phyloP scores from a whole-genome alignment of 352 stramenopile genomes.

The Phytophthora quininea region DNA sequence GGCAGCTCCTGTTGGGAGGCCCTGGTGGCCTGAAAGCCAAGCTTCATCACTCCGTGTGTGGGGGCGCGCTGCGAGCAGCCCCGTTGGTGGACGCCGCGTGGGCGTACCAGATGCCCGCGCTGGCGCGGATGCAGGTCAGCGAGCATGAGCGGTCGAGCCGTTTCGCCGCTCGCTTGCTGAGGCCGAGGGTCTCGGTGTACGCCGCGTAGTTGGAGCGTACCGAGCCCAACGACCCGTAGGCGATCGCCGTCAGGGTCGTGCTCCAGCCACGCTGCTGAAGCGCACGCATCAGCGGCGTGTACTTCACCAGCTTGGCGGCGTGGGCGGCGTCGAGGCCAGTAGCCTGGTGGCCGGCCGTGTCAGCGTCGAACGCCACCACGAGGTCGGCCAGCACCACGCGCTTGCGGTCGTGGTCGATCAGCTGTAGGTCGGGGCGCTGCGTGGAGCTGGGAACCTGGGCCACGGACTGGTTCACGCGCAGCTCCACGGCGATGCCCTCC shows the following conservation, averaged over 20 bases:
- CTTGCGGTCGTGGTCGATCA: conserved; percentile 3
- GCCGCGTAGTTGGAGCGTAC: conserved; percentile 5
- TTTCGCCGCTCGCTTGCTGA: conserved; percentile 11
- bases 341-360: conserved; percentile 1
- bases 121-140: background rate
- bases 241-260: conserved; percentile 9
- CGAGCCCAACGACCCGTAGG: conserved; percentile 13
- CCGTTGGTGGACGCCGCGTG: background rate
- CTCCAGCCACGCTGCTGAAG: conserved; percentile 13
- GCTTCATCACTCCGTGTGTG: background rate
- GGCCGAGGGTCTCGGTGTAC: conserved; percentile 6
- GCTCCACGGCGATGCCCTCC: background rate
- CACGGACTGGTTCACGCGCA: conserved; percentile 20
- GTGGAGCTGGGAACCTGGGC: background rate
- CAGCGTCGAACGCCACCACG: conserved; percentile 5
- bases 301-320: background rate
- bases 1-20: background rate
- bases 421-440: conserved; percentile 16
- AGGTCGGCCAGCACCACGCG: conserved; percentile 5
- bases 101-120: background rate
- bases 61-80: background rate
- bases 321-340: background rate
- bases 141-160: conserved; percentile 3
- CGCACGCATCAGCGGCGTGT: background rate
- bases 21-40: background rate